A percentile compares a stretch with the other conserved stretches of the same genome.
phyloP scores from a whole-genome alignment of 2,329 filamentous ascomycete genomes.

The Alternaria alternata region DNA sequence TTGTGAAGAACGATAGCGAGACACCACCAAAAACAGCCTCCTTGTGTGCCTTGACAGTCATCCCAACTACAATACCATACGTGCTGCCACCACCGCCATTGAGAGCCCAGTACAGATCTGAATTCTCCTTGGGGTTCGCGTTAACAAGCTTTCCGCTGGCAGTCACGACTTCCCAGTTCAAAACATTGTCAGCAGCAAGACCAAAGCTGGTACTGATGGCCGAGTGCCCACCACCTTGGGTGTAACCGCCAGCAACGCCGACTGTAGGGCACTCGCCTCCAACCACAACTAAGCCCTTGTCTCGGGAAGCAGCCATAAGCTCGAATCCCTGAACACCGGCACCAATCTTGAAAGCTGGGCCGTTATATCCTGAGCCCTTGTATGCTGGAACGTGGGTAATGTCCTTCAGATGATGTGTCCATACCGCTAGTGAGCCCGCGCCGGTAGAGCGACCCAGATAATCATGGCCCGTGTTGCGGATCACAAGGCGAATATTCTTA shows the following conservation, averaged over 20 bases:
- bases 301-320: constrained; percentile 26
- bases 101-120: constrained; percentile 41
- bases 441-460: constrained; percentile 34
- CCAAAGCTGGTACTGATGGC: constrained; percentile 57
- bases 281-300: constrained; percentile 26
- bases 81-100: constrained; percentile 40
- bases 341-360: constrained; percentile 32
- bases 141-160: constrained; percentile 28
- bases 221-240: constrained; percentile 59
- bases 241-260: constrained; percentile 51
- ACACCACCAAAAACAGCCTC: constrained; percentile 27
- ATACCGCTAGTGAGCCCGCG: constrained; percentile 25
- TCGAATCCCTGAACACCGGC: constrained; percentile 39
- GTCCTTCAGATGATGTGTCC: constrained; percentile 33
- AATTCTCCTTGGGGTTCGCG: constrained; percentile 24
- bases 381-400: constrained; percentile 24
- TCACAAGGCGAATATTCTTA: constrained; percentile 37
- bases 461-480: constrained; percentile 43
- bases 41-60: constrained; percentile 32
- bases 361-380: constrained; percentile 20
- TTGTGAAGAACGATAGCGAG: constrained; percentile 21
- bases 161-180: constrained; percentile 34
- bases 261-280: constrained; percentile 52
- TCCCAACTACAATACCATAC: constrained; percentile 33
- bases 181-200: constrained; percentile 36